Evolutionary conservation across 495 filamentous ascomycete species (phyloP), one percentile per base, ranked within the genome.

Genomic region (Pseudoneurospora amorphoporcata): DNA sequence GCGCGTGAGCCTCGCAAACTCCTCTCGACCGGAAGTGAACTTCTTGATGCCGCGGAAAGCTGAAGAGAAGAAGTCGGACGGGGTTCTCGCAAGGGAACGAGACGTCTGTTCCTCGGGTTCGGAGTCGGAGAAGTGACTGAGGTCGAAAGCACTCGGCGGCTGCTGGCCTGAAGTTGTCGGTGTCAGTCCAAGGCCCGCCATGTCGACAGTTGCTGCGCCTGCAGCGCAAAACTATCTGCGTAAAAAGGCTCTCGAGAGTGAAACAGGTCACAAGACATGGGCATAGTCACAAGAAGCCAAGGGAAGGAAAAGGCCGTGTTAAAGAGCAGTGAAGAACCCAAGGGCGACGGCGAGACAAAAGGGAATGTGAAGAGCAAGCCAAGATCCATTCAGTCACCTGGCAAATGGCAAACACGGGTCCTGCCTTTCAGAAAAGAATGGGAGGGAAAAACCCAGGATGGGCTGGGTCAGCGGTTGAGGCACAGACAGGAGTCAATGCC

Each of bases 21-120:
- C 82, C 43, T 84, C 82, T 29, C 82, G 79, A 23, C 78, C 78
- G 4, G 82, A 82, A 8, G 81, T 81, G 37, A 86, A 80, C 76
- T 82, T 88, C 74, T 80, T 86, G 45, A 87, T 80, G 65, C 83
- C 83, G 45, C 83, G 82, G 73, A 86, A 85, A 72, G 85, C 85
- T 70, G 84, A 84, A 19, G 81, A 81, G 14, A 87, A 71, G 71
- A 88, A 74, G 6, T 84, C 84, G 75, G 79, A 81, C 53, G 79
- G 78, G 14, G 81, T 82, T 5, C 76, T 77, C 38, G 77, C 73
- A 12, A 78, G 76, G 6, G 77, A 74, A 69, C 76, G 79, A 53
- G 77, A 77, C 14, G 77, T 71, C 68, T 73, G 78, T 16, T 84
- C 83, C 47, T 85, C 84, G 45, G 75, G 19, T 41, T 85, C 81